Conservation (phyloP, 2,329 filamentous ascomycete genomes). For the Amauroascus niger region DNA sequence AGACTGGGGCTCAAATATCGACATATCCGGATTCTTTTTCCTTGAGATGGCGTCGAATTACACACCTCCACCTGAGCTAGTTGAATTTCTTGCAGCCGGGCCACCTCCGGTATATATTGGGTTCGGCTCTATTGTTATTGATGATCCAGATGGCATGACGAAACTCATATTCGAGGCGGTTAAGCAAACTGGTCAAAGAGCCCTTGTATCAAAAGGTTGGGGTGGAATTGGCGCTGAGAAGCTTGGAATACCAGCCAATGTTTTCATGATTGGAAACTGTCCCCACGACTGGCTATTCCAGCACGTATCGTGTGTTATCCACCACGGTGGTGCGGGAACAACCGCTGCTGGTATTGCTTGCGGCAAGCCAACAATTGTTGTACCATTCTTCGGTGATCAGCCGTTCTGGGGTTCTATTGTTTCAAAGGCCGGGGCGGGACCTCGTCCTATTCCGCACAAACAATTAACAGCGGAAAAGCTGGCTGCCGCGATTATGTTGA, state of each 20-base stretch:
- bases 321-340: conserved; percentile 81
- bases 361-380: conserved; percentile 69
- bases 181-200: conserved; percentile 57
- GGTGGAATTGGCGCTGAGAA: conserved; percentile 68
- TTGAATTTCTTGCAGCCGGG: conserved; percentile 56
- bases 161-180: conserved; percentile 63
- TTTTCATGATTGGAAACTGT: conserved; percentile 75
- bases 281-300: conserved; percentile 87
- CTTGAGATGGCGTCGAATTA: conserved; percentile 58
- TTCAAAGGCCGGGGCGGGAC: conserved; percentile 60
- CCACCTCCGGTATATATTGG: conserved; percentile 71
- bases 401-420: conserved; percentile 77
- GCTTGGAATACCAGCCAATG: conserved; percentile 58
- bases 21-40: conserved; percentile 68
- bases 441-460: conserved; percentile 59
- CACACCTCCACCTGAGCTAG: conserved; percentile 55
- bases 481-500: conserved; percentile 53
- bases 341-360: conserved; percentile 76
- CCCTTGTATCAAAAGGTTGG: conserved; percentile 80
- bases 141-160: conserved; percentile 63
- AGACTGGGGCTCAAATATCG: conserved; percentile 64
- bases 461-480: conserved; percentile 57
- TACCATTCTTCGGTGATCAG: conserved; percentile 82
- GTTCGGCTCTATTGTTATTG: conserved; percentile 73
- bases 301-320: conserved; percentile 69